phyloP scores from a whole-genome alignment of 768 basidiomycete species.

The Amanita subjunquillea region DNA sequence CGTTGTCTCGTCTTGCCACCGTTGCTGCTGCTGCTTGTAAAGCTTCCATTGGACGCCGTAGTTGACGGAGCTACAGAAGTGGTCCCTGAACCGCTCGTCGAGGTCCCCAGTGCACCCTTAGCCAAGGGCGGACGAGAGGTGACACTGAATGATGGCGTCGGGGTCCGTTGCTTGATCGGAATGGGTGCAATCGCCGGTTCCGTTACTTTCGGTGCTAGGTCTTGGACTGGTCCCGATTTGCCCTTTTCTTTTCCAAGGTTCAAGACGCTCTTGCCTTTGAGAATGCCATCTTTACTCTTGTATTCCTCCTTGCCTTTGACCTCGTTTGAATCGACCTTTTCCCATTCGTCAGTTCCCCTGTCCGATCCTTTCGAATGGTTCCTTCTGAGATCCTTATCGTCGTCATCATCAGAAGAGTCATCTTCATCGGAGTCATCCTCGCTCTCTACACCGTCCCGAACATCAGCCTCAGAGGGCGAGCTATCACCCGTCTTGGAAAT shows the following conservation, averaged over 20 bases:
- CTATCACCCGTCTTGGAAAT: conserved; percentile 28
- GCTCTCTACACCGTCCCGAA: conserved; percentile 15
- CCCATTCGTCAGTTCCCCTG: conserved; percentile 5
- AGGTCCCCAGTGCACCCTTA: conserved; percentile 12
- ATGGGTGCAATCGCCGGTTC: conserved; percentile 34
- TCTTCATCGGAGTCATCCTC: conserved; percentile 15
- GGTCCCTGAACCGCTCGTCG: conserved; percentile 1
- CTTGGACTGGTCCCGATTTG: neutral
- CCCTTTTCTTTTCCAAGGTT: conserved; percentile 10
- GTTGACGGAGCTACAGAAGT: conserved; percentile 6
- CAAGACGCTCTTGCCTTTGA: conserved; percentile 2
- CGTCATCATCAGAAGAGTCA: conserved; percentile 4
- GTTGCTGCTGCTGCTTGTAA: neutral
- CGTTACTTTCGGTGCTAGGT: neutral
- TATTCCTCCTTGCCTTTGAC: conserved; percentile 5
- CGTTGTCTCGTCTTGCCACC: conserved; percentile 18
- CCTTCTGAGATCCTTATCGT: neutral
- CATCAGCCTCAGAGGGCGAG: conserved; percentile 12
- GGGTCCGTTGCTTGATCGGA: conserved; percentile 44
- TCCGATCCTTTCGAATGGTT: neutral
- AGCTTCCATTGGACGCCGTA: conserved; percentile 1
- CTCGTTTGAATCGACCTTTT: conserved; percentile 3
- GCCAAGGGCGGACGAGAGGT: conserved; percentile 43
- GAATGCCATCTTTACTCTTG: neutral
- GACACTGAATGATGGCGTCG: conserved; percentile 50